A percentile compares a stretch with the other conserved stretches of the same genome.
Evolutionary conservation across 192 early-diverging fungal genomes (phyloP).

Genomic region (Geranomyces michiganensis): DNA sequence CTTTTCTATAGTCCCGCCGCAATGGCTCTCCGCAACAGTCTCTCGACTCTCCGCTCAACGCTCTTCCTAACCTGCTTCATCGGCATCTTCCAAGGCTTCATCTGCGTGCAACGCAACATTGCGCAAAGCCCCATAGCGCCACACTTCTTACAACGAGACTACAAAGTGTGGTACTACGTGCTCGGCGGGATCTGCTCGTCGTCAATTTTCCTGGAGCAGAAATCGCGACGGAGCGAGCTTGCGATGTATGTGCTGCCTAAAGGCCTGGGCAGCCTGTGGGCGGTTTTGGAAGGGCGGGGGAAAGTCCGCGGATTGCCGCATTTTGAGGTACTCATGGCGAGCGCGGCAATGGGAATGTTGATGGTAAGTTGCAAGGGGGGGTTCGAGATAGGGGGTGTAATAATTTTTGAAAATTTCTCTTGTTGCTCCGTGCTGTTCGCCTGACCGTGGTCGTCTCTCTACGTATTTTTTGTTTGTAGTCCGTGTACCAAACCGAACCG

Average conservation of each 20-base stretch:
- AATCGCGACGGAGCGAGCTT: slow-evolving; percentile 65
- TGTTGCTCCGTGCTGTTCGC: not conserved
- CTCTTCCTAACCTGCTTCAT: slow-evolving; percentile 70
- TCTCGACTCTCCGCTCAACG: no score
- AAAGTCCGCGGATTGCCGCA: slow-evolving; percentile 60
- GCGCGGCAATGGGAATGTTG: slow-evolving; percentile 67
- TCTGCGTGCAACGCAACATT: slow-evolving; percentile 69
- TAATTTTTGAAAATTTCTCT: not conserved
- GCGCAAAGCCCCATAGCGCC: slow-evolving; percentile 37
- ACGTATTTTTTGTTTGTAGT: slow-evolving; percentile 24
- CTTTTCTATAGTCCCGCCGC: not conserved
- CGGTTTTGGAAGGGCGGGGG: slow-evolving; percentile 64
- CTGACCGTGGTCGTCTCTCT: no score
- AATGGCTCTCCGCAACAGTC: no score
- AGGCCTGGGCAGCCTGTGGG: slow-evolving; percentile 67
- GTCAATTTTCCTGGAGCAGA: slow-evolving; percentile 74
- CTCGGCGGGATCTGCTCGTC: slow-evolving; percentile 59
- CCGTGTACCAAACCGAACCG: slow-evolving; percentile 51
- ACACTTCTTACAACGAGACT: slow-evolving; percentile 44
- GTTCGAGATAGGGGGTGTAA: not conserved
- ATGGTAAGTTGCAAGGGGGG: slow-evolving; percentile 73
- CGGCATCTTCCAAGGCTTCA: slow-evolving; percentile 64
- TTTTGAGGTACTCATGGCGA: slow-evolving; percentile 66
- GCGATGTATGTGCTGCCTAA: slow-evolving; percentile 82
- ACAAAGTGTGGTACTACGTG: slow-evolving; percentile 67